Evolutionary conservation across 2,329 filamentous ascomycete species (phyloP), one percentile per base, ranked within the genome.

Genomic region (Phialocephala subalpina): DNA sequence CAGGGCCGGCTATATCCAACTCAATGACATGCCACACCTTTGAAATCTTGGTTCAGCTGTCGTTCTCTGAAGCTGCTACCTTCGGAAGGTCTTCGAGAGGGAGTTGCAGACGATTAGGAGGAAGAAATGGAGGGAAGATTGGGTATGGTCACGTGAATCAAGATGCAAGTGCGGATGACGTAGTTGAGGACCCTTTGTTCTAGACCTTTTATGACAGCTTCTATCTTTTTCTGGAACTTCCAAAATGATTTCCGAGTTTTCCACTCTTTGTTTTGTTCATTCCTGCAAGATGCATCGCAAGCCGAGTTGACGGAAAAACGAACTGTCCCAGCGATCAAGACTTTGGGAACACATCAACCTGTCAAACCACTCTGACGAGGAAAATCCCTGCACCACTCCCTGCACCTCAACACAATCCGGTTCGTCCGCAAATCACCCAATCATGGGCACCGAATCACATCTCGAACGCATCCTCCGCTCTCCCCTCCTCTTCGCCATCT

Each of bases 401-500:
- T 53, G 49, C 14, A 29, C 9, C 49, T 53, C 49, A 29, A 53
- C 22, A 27, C 18, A 29, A 29, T 22, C 25, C 25, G 25, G 27
- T 22, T 22, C 11, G 3, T 53, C 49, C 25, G 27, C 2, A 33
- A 33, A 20, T 20, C n/a, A 9, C 45, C 12, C 45, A 22, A 53
- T 11, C 49, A 53, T 53, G 49, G 49, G 49, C 49, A 33, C 25
- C 49, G 25, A 53, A 53, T 33, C 49, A 29, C 49, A 8, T 5
- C 14, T 65, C 25, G 49, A 63, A 22, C 61, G 61, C 12, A 20
- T 62, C 14, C 42, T 68, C 45, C 65, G 63, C 55, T 65, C 66
- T 29, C 67, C 68, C 2, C 25, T 67, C 22, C 29, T 69, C 40
- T 72, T 72, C 52, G 58, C 62, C 6, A 22, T 66, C 38, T 64